Evolutionary conservation across 306 rosid species (phyloP).

Genomic region (Prunus padus): DNA sequence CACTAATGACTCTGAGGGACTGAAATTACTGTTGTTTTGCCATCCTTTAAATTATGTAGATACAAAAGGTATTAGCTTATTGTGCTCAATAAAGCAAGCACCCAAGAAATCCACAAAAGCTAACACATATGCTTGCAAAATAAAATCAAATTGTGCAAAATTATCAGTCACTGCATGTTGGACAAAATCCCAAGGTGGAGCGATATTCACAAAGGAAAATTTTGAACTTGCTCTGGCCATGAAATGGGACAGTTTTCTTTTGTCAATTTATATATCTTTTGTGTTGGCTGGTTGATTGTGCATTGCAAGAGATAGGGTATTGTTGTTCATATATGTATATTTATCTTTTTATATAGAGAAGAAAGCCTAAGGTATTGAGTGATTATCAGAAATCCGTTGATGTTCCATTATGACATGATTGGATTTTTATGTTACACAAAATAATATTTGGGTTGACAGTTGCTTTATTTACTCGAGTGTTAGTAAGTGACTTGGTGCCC

Average conservation of each 20-base stretch:
- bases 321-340: not conserved
- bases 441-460: not conserved
- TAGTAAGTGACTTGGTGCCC: not conserved
- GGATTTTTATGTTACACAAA: not conserved
- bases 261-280: not conserved
- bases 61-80: not conserved
- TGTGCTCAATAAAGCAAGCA: not conserved
- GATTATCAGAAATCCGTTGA: not conserved
- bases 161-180: not conserved
- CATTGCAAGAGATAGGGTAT: not conserved
- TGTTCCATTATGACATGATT: not conserved
- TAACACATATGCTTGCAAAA: not conserved
- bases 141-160: not conserved
- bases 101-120: not conserved
- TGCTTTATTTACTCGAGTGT: not conserved
- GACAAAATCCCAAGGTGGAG: not conserved
- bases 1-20: not conserved
- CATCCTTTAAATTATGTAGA: not conserved
- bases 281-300: not conserved
- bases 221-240: not conserved
- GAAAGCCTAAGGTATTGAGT: not conserved
- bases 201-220: not conserved
- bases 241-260: not conserved
- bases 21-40: not conserved
- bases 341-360: not conserved